Conservation (phyloP, 345 rosid species). For the Lagerstroemia speciosa region DNA sequence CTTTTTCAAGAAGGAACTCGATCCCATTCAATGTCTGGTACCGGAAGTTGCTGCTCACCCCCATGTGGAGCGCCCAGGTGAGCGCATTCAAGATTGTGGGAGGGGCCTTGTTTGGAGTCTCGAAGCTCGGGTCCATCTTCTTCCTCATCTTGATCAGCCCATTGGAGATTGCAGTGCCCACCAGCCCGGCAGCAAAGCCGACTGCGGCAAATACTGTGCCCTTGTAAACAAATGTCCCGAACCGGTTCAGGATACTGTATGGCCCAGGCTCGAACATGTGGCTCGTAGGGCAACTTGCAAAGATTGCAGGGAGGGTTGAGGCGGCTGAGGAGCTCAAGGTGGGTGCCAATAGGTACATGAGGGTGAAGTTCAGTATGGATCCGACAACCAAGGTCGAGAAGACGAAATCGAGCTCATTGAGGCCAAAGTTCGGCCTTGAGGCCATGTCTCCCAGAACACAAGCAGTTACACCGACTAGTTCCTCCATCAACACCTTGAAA, state of each 20-base stretch:
- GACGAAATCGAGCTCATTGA: slow-evolving; percentile 87
- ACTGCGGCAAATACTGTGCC: slow-evolving; percentile 80
- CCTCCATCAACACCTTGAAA: slow-evolving; percentile 94
- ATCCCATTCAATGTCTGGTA: slow-evolving; percentile 83
- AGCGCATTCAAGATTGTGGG: slow-evolving; percentile 71
- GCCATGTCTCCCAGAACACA: slow-evolving; percentile 97
- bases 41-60: slow-evolving; percentile 79
- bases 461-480: slow-evolving; percentile 80
- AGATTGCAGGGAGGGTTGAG: slow-evolving; percentile 53
- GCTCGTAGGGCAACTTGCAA: slow-evolving; percentile 64
- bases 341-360: slow-evolving; percentile 91
- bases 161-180: slow-evolving; percentile 72
- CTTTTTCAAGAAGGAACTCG: slow-evolving; percentile 63
- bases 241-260: slow-evolving; percentile 38
- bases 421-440: slow-evolving; percentile 91
- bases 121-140: slow-evolving; percentile 87
- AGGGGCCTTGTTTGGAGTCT: slow-evolving; percentile 85
- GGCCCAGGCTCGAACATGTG: slow-evolving; percentile 90
- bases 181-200: slow-evolving; percentile 89
- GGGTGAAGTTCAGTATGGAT: slow-evolving; percentile 72
- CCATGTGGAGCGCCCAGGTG: slow-evolving; percentile 96
- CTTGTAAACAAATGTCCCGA: slow-evolving; percentile 74
- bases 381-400: slow-evolving; percentile 89
- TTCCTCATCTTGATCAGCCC: slow-evolving; percentile 81
- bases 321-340: slow-evolving; percentile 31